Evolutionary conservation across 805 yeast genomes (phyloP).

Genomic region (Saccharomycopsis microspora): DNA sequence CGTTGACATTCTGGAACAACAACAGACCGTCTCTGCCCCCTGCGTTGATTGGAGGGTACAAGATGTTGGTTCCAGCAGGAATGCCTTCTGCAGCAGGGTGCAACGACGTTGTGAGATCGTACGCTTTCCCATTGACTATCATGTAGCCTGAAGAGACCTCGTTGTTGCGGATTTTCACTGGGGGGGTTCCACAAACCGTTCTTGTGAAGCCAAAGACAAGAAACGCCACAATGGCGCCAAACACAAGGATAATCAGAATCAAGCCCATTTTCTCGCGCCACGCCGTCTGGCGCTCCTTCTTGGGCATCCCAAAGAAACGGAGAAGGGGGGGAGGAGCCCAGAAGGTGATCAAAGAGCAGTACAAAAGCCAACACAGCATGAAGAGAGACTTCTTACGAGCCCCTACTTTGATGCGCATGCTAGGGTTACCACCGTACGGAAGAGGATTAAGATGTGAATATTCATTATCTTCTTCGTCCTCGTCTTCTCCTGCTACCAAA

Average conservation of each 20-base stretch:
- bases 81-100: constrained; percentile 85
- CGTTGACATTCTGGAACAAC: constrained; percentile 84
- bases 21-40: constrained; percentile 83
- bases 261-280: constrained; percentile 96
- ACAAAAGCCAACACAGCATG: constrained; percentile 59
- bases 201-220: constrained; percentile 84
- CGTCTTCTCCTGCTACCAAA: not conserved
- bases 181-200: constrained; percentile 52
- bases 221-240: constrained; percentile 74
- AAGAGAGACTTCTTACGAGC: constrained; percentile 3
- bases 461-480: constrained; percentile 2
- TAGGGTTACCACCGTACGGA: constrained; percentile 12
- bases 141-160: constrained; percentile 51
- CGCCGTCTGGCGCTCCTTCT: constrained; percentile 78
- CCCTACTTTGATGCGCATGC: constrained; percentile 13
- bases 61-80: constrained; percentile 51
- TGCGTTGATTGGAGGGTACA: constrained; percentile 79
- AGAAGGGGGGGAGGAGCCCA: constrained; percentile 84
- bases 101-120: constrained; percentile 52
- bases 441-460: constrained; percentile 13
- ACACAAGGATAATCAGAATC: constrained; percentile 56
- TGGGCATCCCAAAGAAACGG: constrained; percentile 62
- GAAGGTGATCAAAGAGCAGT: constrained; percentile 72
- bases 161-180: constrained; percentile 43
- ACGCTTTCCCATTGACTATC: constrained; percentile 75